Percentiles rank a stretch among this genome's conserved stretches.
phyloP scores from a whole-genome alignment of 2,329 filamentous ascomycete species.

The Fusarium virguliforme region DNA sequence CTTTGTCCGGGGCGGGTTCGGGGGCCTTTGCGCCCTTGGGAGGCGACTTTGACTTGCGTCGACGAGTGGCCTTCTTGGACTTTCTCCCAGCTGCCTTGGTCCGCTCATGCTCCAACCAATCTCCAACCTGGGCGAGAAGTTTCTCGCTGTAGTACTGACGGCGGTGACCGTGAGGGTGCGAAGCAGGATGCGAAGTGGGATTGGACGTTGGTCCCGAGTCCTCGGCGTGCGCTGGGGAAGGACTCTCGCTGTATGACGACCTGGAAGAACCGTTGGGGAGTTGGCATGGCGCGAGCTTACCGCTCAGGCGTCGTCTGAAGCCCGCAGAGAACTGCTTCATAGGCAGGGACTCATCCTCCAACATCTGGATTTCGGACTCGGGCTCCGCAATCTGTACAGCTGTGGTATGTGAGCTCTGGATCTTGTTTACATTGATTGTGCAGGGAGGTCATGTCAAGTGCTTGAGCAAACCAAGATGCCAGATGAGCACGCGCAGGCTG shows the following conservation, averaged over 20 bases:
- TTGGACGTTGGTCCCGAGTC: slow-evolving; percentile 47
- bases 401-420: slow-evolving; percentile 48
- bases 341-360: slow-evolving; percentile 54
- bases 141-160: slow-evolving; percentile 66
- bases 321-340: slow-evolving; percentile 55
- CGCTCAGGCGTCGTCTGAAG: slow-evolving; percentile 56
- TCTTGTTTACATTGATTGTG: neutral
- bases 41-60: slow-evolving; percentile 61
- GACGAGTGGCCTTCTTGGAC: slow-evolving; percentile 56
- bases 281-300: slow-evolving; percentile 50
- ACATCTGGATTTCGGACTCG: slow-evolving; percentile 51
- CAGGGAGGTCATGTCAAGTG: neutral
- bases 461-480: slow-evolving; percentile 9
- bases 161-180: slow-evolving; percentile 53
- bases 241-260: slow-evolving; percentile 60
- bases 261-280: slow-evolving; percentile 60
- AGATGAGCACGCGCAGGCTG: neutral
- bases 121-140: slow-evolving; percentile 81
- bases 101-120: slow-evolving; percentile 89
- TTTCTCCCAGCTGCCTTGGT: slow-evolving; percentile 70
- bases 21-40: slow-evolving; percentile 46
- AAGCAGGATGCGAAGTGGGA: slow-evolving; percentile 43
- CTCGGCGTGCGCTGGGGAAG: slow-evolving; percentile 51
- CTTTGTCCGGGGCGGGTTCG: slow-evolving; percentile 31
- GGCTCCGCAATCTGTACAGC: slow-evolving; percentile 74